Conservation (phyloP, 148 eudicot species). For the Hydrangea macrophylla region DNA sequence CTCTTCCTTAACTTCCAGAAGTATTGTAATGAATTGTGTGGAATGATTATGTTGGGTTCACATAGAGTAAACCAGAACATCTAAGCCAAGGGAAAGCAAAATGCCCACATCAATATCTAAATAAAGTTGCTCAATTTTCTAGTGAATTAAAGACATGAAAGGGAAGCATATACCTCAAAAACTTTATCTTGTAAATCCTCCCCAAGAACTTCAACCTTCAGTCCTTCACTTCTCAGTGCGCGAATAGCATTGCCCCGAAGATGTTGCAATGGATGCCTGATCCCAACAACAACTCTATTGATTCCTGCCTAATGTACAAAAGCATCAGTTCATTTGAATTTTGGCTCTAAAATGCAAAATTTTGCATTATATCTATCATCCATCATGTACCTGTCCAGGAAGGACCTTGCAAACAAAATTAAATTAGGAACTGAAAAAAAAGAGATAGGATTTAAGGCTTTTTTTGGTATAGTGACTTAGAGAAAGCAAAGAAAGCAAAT, state of each 20-base stretch:
- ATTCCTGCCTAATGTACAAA: conserved; percentile 69
- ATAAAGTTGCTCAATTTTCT: background rate
- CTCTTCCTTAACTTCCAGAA: no score
- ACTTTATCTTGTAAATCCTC: conserved; percentile 67
- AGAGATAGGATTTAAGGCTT: no score
- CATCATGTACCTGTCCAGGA: no score
- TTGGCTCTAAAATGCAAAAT: conserved; percentile 7
- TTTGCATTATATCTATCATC: no score
- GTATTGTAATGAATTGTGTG: no score
- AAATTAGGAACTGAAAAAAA: no score
- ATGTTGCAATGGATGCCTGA: conserved; percentile 87
- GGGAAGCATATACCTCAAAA: conserved; percentile 47
- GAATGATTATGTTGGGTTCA: no score
- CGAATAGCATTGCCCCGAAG: conserved; percentile 78
- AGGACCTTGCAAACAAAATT: no score
- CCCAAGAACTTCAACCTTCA: conserved; percentile 91
- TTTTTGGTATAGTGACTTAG: no score
- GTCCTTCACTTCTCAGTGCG: conserved; percentile 64
- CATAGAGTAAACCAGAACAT: no score
- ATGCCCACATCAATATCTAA: background rate
- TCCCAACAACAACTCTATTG: conserved; percentile 81
- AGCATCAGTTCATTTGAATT: conserved; percentile 14
- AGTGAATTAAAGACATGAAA: background rate
- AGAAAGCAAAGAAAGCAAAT: no score
- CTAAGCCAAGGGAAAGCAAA: background rate